Base-by-base conservation (phyloP, 495 filamentous ascomycete species). In the Echria macrotheca region DNA sequence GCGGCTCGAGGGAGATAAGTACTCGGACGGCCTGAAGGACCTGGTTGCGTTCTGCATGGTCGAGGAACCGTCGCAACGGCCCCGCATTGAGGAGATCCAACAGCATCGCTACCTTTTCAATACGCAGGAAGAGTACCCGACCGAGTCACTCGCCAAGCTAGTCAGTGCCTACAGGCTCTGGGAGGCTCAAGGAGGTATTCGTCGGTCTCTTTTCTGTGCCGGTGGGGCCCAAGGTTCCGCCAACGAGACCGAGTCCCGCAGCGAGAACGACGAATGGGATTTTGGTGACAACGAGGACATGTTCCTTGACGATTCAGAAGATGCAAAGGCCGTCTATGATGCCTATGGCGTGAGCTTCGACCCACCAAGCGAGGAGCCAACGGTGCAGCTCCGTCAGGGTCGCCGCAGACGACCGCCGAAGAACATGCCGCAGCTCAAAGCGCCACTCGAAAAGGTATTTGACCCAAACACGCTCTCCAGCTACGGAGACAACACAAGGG, bases 381-480 rank as follows among this genome's bases (percentile, higher is more conserved):
- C 29, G 9, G 35, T 37, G 1, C n/a, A n/a, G n/a, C n/a, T n/a
- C n/a, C 19, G 19, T 5, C 28, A 31, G 37, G 35, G 24, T 5
- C 29, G 39, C 17, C 36, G 45, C 18, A 38, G 39, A 3, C 45
- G 45, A 9, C 52, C 44, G 17, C 52, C 26, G 36, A 47, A 47
- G 50, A 47, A 47, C 33, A 53, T 53, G 25, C 44, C 29, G n/a
- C 31, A 38, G 19, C 42, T 49, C 40, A 54, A 44, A 19, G 38
- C 35, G 1, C 52, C 52, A 3, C 32, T 54, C 11, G 52, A 54
- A 26, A 54, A 45, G 28, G 52, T 45, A 5, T 54, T 54, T 33
- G 52, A 54, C 17, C 52, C 45, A 31, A 54, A 54, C 45, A 54
- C 52, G 15, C 32, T 49, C 12, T 28, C 52, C 19, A 49, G 49